Evolutionary conservation across 306 rosid species (phyloP), one percentile per base, ranked within the genome.

Genomic region (Prinsepia uniflora): DNA sequence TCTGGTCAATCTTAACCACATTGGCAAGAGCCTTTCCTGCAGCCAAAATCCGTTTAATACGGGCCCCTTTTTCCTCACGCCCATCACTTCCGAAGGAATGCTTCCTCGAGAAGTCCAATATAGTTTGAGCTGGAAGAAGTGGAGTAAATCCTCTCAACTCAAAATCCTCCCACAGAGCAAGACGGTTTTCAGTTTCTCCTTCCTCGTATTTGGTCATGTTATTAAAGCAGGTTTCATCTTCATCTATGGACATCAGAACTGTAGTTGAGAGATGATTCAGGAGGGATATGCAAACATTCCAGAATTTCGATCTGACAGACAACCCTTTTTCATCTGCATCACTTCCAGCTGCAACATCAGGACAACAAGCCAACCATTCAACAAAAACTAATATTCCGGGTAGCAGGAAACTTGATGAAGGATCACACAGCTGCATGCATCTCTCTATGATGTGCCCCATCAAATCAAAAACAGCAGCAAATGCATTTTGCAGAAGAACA

Each of bases 111-210:
- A 94, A 94, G 68, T 94, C 91, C 90, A 94, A 85, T 81, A 91
- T 83, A 63, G 81, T 87, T 53, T 94, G 99, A 5, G 96, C 99
- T 40, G 97, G 97, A 81, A 89, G 83, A 72, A 94, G 96, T 34
- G 99, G 97, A 83, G 83, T 63, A 65, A 89, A 94, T 72, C 99
- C 99, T 81, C 96, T 87, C 72, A 94, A 81, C 82, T 94, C 97
- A 75, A 89, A 69, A 86, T 94, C 99, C 80, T 94, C 99, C 95
- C 90, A 86, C 77, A 94, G 80, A 80, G 99, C 97, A 84, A 86
- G 86, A 52, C 91, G 82, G 57, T 89, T 91, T 75, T 89, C 96
- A 71, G 99, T 91, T 79, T 89, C 92, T 15, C 91, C 99, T 74
- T 91, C 99, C 75, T 90, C 96, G 77, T 91, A 91, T 79, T 79